A percentile compares a stretch with the other conserved stretches of the same genome.
These are phyloP conservation scores for Jatropha podagrica DNA, from an alignment of 441 rosid species.

Conservation along the genomic window DNA sequence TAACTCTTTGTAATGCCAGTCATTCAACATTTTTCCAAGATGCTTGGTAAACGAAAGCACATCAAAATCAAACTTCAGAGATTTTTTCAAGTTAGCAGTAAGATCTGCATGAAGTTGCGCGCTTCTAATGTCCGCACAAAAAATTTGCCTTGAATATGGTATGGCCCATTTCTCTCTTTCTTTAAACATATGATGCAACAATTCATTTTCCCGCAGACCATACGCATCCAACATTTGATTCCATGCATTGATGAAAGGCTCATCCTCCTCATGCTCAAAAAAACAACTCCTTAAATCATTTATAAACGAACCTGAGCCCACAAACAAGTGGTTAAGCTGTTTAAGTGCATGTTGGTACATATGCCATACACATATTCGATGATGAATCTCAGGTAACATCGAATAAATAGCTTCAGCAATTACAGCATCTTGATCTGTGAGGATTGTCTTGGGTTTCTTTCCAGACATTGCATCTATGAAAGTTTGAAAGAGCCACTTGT, in stretches of 20 bases:
- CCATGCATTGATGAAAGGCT: constrained; percentile 29
- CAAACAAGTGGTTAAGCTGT: constrained; percentile 23
- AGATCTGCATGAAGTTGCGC: constrained; percentile 21
- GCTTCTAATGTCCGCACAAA: constrained; percentile 20
- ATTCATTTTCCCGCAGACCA: constrained; percentile 29
- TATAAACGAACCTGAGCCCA: constrained; percentile 25
- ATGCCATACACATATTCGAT: constrained; percentile 30
- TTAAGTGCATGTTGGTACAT: constrained; percentile 26
- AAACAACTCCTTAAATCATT: constrained; percentile 27
- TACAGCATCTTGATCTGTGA: constrained; percentile 30
- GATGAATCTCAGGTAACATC: constrained; percentile 19
- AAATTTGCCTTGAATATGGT: constrained; percentile 29
- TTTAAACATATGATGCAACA: constrained; percentile 23
- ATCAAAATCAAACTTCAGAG: constrained; percentile 25
- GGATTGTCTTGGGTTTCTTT: constrained; percentile 30
- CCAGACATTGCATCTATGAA: constrained; percentile 29
- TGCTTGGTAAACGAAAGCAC: constrained; percentile 28
- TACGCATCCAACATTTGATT: constrained; percentile 24
- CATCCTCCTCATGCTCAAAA: constrained; percentile 27
- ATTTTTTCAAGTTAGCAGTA: constrained; percentile 25
- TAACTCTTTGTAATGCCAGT: constrained; percentile 33
- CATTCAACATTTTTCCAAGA: constrained; percentile 25
- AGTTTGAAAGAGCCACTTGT: constrained; percentile 31
- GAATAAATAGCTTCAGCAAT: constrained; percentile 22
- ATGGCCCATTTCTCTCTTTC: constrained; percentile 32